Evolutionary conservation across 768 basidiomycete species (phyloP).

Genomic region (Mrakia blollopis): DNA sequence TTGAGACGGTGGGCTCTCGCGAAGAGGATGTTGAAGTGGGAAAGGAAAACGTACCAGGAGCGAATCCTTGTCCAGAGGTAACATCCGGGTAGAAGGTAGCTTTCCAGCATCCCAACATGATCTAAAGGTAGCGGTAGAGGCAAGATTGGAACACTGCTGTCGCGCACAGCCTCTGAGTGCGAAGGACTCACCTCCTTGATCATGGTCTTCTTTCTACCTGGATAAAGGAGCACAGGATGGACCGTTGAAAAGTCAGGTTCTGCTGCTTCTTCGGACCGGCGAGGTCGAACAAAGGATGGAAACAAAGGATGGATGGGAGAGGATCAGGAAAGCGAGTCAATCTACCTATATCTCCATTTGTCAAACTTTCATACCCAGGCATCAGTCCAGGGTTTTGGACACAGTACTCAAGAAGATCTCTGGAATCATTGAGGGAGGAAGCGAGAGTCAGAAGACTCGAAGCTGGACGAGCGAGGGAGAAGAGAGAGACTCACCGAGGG

Average conservation of each 20-base stretch:
- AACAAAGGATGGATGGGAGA: not conserved
- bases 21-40: too few species aligned
- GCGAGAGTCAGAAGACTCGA: not conserved
- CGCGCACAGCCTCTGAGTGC: too few species aligned
- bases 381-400: constrained; percentile 66
- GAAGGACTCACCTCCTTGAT: constrained; percentile 1
- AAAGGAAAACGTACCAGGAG: constrained; percentile 39
- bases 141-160: too few species aligned
- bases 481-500: constrained; percentile 42
- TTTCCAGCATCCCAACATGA: constrained; percentile 61
- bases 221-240: not conserved
- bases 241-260: not conserved
- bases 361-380: constrained; percentile 56
- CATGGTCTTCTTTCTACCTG: constrained; percentile 14
- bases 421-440: not conserved
- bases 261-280: too few species aligned
- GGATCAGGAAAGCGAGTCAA: not conserved
- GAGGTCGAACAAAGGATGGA: too few species aligned
- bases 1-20: too few species aligned
- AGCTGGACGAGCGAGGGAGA: not conserved
- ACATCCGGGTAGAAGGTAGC: constrained; percentile 53
- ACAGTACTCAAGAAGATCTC: constrained; percentile 60
- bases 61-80: constrained; percentile 50
- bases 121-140: constrained; percentile 37
- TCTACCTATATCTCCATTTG: constrained; percentile 45